Evolutionary conservation across 768 basidiomycete genomes (phyloP), one percentile per base, ranked within the genome.

Genomic region (Scleroderma citrinum): DNA sequence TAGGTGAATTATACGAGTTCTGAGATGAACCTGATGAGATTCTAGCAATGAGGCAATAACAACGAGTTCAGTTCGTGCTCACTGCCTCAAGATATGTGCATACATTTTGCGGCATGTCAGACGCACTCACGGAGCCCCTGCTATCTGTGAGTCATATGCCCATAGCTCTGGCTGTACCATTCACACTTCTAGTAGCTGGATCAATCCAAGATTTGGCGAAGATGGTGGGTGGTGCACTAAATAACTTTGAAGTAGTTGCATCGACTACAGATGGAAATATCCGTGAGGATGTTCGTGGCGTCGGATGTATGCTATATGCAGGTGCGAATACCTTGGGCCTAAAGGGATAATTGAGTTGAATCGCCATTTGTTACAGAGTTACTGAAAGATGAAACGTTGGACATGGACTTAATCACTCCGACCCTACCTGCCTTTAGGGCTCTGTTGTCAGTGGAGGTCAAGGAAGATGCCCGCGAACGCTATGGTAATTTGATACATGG

Each of bases 51-150:
- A 46, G 68, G 73, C 30, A 46, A 46, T 71, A 23, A 56, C 64
- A 19, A 19, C 58, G 13, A 59, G 65, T 42, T 64, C 61, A 0
- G 64, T 65, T 34, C 69, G 76, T 31, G 70, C 79, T 12, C 89
- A 91, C 58, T 93, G 91, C 61, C 66, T 93, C 34, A 75, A 86
- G 31, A 85, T 98, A 26, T 90, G 91, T 58, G 82, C 88, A 0
- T 87, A 89, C 59, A 75, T 87, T 31, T 64, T 97, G 19, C 82
- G 85, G 44, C 81, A 87, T 52, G 79, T 82, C 3, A 81, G 84
- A 23, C 80, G 86, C 2, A 69, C 76, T 41, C 70, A 72, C 14
- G 74, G 75, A 19, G 74, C 71, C 26, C 74, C 76, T 40, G 66
- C 73, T 2, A 75, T 77, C 46, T 74, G 87, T 88, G 50, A 43